These are phyloP conservation scores for Cercospora nicotianae DNA, from an alignment of 2,329 filamentous ascomycete species.

Conservation along the genomic window DNA sequence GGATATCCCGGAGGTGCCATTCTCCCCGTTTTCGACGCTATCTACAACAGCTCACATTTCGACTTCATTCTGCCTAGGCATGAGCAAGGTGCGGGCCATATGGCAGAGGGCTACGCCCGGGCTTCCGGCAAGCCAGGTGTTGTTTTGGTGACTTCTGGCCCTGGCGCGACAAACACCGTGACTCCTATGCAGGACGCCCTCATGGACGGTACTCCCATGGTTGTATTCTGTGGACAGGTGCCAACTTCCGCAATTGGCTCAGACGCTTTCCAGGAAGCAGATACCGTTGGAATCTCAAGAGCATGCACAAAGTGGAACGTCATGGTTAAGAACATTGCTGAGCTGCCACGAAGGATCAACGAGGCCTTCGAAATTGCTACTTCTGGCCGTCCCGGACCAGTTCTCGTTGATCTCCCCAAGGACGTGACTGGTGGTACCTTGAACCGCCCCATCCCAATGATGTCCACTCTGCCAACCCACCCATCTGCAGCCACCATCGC, in stretches of 20 bases:
- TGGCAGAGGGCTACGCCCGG: constrained; percentile 95
- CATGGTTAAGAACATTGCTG: constrained; percentile 93
- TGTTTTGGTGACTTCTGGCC: constrained; percentile 93
- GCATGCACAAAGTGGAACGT: constrained; percentile 99
- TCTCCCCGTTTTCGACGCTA: constrained; percentile 96
- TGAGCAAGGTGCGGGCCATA: constrained; percentile 97
- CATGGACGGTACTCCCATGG: constrained; percentile 91
- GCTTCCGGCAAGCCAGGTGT: constrained; percentile 93
- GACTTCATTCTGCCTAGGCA: constrained; percentile 93
- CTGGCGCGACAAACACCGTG: constrained; percentile 93
- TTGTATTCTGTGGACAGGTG: constrained; percentile 95
- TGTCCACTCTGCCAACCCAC: constrained; percentile 70
- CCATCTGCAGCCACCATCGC: constrained; percentile 84
- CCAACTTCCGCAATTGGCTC: constrained; percentile 85
- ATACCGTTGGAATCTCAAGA: constrained; percentile 88
- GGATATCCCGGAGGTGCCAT: constrained; percentile 92
- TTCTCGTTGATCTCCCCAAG: constrained; percentile 93
- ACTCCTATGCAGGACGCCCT: constrained; percentile 96
- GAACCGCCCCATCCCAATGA: constrained; percentile 77
- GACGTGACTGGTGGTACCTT: constrained; percentile 88
- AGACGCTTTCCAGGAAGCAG: constrained; percentile 95
- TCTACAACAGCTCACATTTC: constrained; percentile 97
- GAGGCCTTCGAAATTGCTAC: constrained; percentile 98
- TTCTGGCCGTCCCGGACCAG: constrained; percentile 87
- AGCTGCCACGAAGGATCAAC: constrained; percentile 90